These are phyloP conservation scores for Hyphopichia khmerensis DNA, from an alignment of 1,139 yeast genomes.

Conservation along the genomic window DNA sequence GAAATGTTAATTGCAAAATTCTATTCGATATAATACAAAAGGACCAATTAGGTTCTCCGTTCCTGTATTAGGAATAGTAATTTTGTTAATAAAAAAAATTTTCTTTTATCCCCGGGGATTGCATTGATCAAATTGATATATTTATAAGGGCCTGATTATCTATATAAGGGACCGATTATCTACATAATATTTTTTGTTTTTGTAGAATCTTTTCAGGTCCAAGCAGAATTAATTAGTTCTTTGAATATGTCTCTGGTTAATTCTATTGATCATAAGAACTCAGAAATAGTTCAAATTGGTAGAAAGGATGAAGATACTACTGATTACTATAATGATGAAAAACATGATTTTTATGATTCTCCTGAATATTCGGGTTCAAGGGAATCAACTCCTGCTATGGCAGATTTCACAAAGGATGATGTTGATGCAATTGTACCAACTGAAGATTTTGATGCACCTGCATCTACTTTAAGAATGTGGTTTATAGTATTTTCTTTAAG, in stretches of 20 bases:
- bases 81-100: too few relatives aligned
- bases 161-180: too few relatives aligned
- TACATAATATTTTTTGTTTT: too few relatives aligned
- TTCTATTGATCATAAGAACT: not conserved
- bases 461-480: slow-evolving; percentile 16
- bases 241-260: not conserved
- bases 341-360: not conserved
- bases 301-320: not conserved
- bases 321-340: not conserved
- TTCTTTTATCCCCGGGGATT: too few relatives aligned
- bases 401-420: slow-evolving; percentile 2
- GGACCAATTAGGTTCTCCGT: too few relatives aligned
- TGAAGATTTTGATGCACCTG: slow-evolving; percentile 4
- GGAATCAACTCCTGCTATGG: not conserved
- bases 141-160: too few relatives aligned
- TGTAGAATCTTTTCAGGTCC: too few relatives aligned
- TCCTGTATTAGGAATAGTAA: too few relatives aligned
- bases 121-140: too few relatives aligned
- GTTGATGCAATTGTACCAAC: slow-evolving; percentile 5
- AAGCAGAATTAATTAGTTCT: too few relatives aligned
- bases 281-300: not conserved
- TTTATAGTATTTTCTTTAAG: slow-evolving; percentile 9
- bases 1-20: too few relatives aligned
- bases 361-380: not conserved
- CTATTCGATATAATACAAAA: too few relatives aligned